Conservation (phyloP, 2,329 filamentous ascomycete species). For the Colletotrichum caudatum region DNA sequence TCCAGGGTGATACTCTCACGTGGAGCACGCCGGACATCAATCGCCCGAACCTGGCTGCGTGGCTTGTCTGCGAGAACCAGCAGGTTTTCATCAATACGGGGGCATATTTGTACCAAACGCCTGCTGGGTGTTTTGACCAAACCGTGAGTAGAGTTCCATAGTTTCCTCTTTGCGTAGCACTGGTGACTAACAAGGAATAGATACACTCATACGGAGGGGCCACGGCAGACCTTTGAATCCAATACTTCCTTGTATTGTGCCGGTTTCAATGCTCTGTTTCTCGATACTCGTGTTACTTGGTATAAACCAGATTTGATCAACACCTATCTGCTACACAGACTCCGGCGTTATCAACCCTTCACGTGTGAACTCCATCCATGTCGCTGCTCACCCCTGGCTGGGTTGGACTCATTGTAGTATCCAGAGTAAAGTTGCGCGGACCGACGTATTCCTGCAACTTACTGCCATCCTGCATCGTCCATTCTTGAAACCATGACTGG, state of each 20-base stretch:
- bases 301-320: not conserved
- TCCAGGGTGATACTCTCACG: slow-evolving; percentile 68
- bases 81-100: slow-evolving; percentile 69
- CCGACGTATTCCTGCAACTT: slow-evolving; percentile 24
- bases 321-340: not conserved
- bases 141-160: slow-evolving; percentile 56
- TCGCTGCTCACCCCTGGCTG: not conserved
- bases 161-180: not conserved
- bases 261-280: not conserved
- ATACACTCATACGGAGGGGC: slow-evolving; percentile 42
- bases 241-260: not conserved
- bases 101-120: slow-evolving; percentile 69
- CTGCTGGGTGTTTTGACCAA: slow-evolving; percentile 68
- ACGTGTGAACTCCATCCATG: not conserved
- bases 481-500: slow-evolving; percentile 9
- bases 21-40: slow-evolving; percentile 63
- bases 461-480: slow-evolving; percentile 22
- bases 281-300: no score
- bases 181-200: slow-evolving; percentile 13
- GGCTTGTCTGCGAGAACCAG: slow-evolving; percentile 68
- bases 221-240: slow-evolving; percentile 32
- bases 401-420: not conserved
- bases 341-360: not conserved
- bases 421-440: slow-evolving; percentile 12
- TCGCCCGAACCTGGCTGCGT: slow-evolving; percentile 68